Base-by-base conservation (phyloP, 805 yeast species). In the Candida arabinofermentans region DNA sequence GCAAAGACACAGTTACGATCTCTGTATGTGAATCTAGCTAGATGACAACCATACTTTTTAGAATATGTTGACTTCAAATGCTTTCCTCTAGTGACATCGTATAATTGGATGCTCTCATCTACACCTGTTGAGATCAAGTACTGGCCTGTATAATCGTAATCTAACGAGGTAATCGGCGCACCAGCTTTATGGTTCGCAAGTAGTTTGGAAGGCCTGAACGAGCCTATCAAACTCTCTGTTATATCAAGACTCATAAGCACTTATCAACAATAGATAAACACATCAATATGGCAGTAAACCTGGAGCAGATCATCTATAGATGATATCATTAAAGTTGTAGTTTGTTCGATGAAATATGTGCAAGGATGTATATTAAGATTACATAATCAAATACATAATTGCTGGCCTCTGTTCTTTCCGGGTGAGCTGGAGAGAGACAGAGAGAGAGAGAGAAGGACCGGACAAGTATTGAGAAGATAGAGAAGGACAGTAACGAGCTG, bases 11-110 rank as follows among this genome's bases (percentile, higher is more conserved):
- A 70, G 54, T 93, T 83, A 52, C 32, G 32, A 14, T 81, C 80
- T 17, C 57, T 42, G 75, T 71, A 95, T 1, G 96, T 81, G 61
- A 93, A 93, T 35, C 79, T 71, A 2, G 96, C 96, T 29, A 86
- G 64, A 55, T 87, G 89, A 43, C 89, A 86, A 1, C 99, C 99
- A 54, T 93, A 93, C 58, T 93, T 93, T 65, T 89, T 90, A 23
- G 93, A 82, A 44, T 77, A 82, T 8, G 86, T 74, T 4, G 88
- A 77, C 52, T 82, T 85, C 34, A 72, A 54, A 47, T 80, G 84
- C 40, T 74, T 70, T 5, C 96, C 97, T 45, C 74, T 72, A 26
- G 75, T 65, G 16, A 75, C 67, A 63, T 91, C 96, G 60, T 88
- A 91, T 16, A 93, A 66, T 54, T 88, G 95, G 53, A 93, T 80